Conservation (phyloP, 2,329 filamentous ascomycete genomes). For the Pseudocercospora ulei region DNA sequence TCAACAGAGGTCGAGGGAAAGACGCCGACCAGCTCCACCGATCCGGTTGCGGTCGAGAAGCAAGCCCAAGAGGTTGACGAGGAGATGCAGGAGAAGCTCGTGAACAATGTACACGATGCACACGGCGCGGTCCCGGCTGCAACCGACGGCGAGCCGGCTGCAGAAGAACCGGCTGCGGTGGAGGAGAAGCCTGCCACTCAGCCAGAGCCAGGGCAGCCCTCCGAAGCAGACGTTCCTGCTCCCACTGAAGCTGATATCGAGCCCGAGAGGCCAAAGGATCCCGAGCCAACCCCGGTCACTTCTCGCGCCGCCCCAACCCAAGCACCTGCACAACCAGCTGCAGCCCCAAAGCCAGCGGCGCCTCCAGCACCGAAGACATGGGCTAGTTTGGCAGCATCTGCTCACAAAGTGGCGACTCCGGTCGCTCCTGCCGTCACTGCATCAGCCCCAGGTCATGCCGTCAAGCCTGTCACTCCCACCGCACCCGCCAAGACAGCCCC, state of each 20-base stretch:
- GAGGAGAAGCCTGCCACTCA: constrained; percentile 25
- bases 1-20: constrained; percentile 33
- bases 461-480: constrained; percentile 19
- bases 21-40: constrained; percentile 30
- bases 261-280: constrained; percentile 53
- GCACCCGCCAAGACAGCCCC: constrained; percentile 29
- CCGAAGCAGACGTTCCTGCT: constrained; percentile 23
- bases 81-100: constrained; percentile 60
- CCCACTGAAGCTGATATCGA: constrained; percentile 37
- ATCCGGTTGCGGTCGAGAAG: constrained; percentile 38
- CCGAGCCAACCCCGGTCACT: constrained; percentile 47
- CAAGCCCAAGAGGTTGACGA: constrained; percentile 51
- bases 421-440: constrained; percentile 36
- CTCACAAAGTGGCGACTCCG: constrained; percentile 39
- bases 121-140: neutral
- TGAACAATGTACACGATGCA: constrained; percentile 19
- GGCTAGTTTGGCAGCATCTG: constrained; percentile 58
- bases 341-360: constrained; percentile 46
- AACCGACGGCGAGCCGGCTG: constrained; percentile 3
- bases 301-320: constrained; percentile 34
- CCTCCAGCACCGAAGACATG: constrained; percentile 54
- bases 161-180: constrained; percentile 28
- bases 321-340: constrained; percentile 47
- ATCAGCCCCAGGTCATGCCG: constrained; percentile 24
- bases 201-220: constrained; percentile 36